Evolutionary conservation across 345 rosid genomes (phyloP).

Genomic region (Durio zibethinus): DNA sequence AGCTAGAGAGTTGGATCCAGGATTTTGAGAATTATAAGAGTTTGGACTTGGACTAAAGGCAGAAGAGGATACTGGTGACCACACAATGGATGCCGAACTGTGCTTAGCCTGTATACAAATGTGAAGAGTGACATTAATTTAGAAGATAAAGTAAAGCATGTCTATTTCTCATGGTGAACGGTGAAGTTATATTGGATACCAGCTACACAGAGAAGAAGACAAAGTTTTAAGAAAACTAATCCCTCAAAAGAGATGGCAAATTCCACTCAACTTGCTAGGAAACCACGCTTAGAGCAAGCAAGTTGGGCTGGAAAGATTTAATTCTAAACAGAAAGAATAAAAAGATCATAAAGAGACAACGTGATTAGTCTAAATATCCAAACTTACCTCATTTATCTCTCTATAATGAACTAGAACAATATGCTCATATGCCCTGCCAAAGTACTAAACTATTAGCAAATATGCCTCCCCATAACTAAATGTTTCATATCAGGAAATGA

Average conservation of each 20-base stretch:
- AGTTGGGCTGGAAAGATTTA: not conserved
- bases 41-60: constrained; percentile 36
- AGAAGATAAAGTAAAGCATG: constrained; percentile 16
- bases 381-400: constrained; percentile 60
- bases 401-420: constrained; percentile 96
- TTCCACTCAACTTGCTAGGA: constrained; percentile 1
- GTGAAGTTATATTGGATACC: constrained; percentile 4
- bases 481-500: not conserved
- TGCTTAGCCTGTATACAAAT: constrained; percentile 49
- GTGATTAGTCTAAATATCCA: constrained; percentile 16
- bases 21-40: constrained; percentile 43
- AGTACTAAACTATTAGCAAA: constrained; percentile 18
- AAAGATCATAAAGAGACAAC: not conserved
- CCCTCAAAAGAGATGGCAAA: not conserved
- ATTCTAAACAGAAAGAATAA: not conserved
- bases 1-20: constrained; percentile 36
- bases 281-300: not conserved
- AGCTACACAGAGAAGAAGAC: not conserved
- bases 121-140: constrained; percentile 10
- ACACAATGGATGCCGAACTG: constrained; percentile 36
- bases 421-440: constrained; percentile 71
- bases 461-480: not conserved
- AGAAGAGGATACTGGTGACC: constrained; percentile 49
- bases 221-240: not conserved
- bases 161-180: not conserved